Percentiles rank a stretch among this genome's conserved stretches.
phyloP scores from a whole-genome alignment of 192 early-diverging fungal species.

The Borealophlyctis nickersoniae region DNA sequence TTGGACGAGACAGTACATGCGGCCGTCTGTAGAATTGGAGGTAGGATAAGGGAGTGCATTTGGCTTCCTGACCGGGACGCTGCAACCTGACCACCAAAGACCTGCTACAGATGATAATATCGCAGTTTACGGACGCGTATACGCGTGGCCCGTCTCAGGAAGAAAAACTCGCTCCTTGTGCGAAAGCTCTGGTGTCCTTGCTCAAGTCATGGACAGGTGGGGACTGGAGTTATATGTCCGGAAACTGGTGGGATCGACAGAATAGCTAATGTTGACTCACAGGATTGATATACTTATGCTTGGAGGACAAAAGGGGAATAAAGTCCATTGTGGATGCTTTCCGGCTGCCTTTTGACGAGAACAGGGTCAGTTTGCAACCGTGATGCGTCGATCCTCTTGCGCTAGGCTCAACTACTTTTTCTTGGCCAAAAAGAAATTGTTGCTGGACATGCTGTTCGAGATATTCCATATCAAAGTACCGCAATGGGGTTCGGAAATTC shows the following conservation, averaged over 20 bases:
- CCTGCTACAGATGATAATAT: conserved; percentile 61
- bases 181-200: conserved; percentile 59
- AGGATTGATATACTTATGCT: conserved; percentile 73
- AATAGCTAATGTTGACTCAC: too few relatives aligned
- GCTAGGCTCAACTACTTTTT: conserved; percentile 12
- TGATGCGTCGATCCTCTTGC: not conserved
- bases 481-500: conserved; percentile 40
- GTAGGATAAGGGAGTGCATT: conserved; percentile 20
- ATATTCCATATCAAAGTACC: conserved; percentile 72
- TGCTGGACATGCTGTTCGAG: conserved; percentile 79
- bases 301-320: conserved; percentile 67
- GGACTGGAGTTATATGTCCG: too few relatives aligned
- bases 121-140: conserved; percentile 75
- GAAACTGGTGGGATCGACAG: too few relatives aligned
- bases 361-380: conserved; percentile 44
- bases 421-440: conserved; percentile 58
- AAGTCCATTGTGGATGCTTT: conserved; percentile 68
- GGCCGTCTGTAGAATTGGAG: conserved; percentile 78
- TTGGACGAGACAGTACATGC: conserved; percentile 56
- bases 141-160: conserved; percentile 57
- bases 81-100: conserved; percentile 5
- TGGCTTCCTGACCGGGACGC: conserved; percentile 6
- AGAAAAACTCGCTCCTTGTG: conserved; percentile 65
- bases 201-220: conserved; percentile 70
- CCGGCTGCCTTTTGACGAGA: conserved; percentile 65